These are phyloP conservation scores for Iberis pinnata DNA, from an alignment of 345 rosid species.

Conservation along the genomic window DNA sequence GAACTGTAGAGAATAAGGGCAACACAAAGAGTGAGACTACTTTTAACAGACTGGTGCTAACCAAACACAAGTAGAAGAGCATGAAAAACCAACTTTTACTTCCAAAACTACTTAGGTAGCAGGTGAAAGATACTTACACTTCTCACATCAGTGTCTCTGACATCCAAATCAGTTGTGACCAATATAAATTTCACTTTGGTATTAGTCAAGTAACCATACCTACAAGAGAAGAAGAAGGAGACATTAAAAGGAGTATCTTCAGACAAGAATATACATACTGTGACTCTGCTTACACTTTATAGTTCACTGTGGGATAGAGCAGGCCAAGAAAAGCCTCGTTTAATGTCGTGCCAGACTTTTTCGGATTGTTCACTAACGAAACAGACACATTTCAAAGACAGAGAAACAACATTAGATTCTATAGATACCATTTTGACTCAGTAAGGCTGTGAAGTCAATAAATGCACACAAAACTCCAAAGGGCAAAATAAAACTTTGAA, in stretches of 20 bases:
- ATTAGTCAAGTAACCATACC: constrained; percentile 92
- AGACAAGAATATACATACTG: neutral
- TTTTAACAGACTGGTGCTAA: too few relatives aligned
- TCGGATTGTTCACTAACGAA: constrained; percentile 80
- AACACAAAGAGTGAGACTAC: neutral
- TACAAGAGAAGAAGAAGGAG: constrained; percentile 17
- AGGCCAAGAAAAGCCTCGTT: constrained; percentile 90
- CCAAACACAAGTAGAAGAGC: too few relatives aligned
- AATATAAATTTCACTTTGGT: constrained; percentile 88
- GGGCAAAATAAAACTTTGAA: too few relatives aligned
- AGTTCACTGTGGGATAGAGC: constrained; percentile 84
- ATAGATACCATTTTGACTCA: too few relatives aligned
- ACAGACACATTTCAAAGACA: constrained; percentile 1
- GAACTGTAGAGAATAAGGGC: constrained; percentile 40
- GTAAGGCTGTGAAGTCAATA: too few relatives aligned
- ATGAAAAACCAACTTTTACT: too few relatives aligned
- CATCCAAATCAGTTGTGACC: constrained; percentile 86
- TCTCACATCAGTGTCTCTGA: constrained; percentile 82
- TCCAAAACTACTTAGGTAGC: too few relatives aligned
- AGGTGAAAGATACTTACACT: constrained; percentile 54
- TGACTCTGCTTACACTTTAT: constrained; percentile 64
- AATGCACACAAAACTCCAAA: too few relatives aligned
- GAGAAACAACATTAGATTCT: too few relatives aligned
- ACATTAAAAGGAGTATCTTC: too few relatives aligned
- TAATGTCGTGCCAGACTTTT: constrained; percentile 63